Conservation (phyloP, 2,329 filamentous ascomycete species). For the Thermochaetoides dissita region DNA sequence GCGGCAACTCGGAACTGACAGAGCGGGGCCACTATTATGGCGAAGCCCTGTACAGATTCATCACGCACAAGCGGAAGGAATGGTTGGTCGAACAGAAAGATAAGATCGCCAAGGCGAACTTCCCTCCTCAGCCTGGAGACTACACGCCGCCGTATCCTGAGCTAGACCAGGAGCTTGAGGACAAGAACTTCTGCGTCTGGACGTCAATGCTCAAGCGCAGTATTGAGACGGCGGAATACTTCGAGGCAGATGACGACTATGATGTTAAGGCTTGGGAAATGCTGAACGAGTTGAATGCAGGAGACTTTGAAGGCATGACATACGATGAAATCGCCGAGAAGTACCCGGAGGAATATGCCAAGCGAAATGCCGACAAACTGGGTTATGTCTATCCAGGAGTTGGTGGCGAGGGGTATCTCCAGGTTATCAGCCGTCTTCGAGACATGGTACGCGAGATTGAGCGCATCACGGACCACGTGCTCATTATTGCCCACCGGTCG, state of each 20-base stretch:
- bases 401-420: slow-evolving; percentile 89
- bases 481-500: slow-evolving; percentile 85
- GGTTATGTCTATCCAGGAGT: slow-evolving; percentile 94
- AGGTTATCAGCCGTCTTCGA: slow-evolving; percentile 88
- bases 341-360: slow-evolving; percentile 66
- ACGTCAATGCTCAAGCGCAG: slow-evolving; percentile 91
- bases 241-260: slow-evolving; percentile 82
- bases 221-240: slow-evolving; percentile 75
- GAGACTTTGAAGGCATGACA: slow-evolving; percentile 85
- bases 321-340: slow-evolving; percentile 77
- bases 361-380: slow-evolving; percentile 73
- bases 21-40: slow-evolving; percentile 69
- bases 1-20: slow-evolving; percentile 76
- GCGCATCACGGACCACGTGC: slow-evolving; percentile 87
- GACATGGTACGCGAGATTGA: slow-evolving; percentile 96
- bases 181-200: slow-evolving; percentile 96
- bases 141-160: slow-evolving; percentile 92
- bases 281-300: slow-evolving; percentile 91
- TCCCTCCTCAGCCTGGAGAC: slow-evolving; percentile 83
- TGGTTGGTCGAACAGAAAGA: slow-evolving; percentile 76
- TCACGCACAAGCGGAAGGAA: slow-evolving; percentile 62
- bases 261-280: slow-evolving; percentile 97
- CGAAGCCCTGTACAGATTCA: slow-evolving; percentile 65
- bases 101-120: slow-evolving; percentile 61
- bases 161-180: slow-evolving; percentile 51